Evolutionary conservation across 306 rosid species (phyloP), one percentile per base, ranked within the genome.

Genomic region (Cyclanthera cordifolia): DNA sequence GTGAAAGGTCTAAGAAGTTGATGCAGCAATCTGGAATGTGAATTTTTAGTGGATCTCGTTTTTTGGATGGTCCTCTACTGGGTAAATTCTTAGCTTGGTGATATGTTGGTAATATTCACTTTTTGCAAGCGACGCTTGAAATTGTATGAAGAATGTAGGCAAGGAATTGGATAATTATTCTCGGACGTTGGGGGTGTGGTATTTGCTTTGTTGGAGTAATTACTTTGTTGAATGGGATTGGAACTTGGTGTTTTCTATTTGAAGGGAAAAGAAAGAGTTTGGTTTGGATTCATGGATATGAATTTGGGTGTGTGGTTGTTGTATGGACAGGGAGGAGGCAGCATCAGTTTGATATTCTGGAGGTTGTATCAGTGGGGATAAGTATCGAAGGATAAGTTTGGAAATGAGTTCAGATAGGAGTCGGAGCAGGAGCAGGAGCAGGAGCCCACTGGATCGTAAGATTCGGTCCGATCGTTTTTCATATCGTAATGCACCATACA

Each of bases 311-410:
- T 86, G 85, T 87, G 92, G 95, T 87, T 93, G 90, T 87, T 77
- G 83, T 94, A 85, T 94, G 99, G 97, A 88, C 99, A 90, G 99
- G 99, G 82, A 82, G 95, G 84, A 85, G 82, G 75, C 89, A 64
- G 87, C 81, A 68, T 81, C 85, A 2, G 82, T 80, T 84, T 79
- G 77, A 79, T 57, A 57, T 83, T 90, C 81, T 83, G 76, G 84
- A 82, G 74, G 89, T 80, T 81, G 69, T 82, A 79, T 82, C 95
- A 76, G 75, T 83, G 80, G 88, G 80, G 75, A 80, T 90, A 71
- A 87, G 85, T 76, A 80, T 77, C 86, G 81, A 56, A 78, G 88
- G 77, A 60, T 64, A 47, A 72, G 68, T 47, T 81, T 83, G 82
- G 85, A 72, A 83, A 88, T 90, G 96, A 86, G 99, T 85, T 90